Base-by-base conservation (phyloP, 129 eudicot genomes). In the Pittosporum tobira region DNA sequence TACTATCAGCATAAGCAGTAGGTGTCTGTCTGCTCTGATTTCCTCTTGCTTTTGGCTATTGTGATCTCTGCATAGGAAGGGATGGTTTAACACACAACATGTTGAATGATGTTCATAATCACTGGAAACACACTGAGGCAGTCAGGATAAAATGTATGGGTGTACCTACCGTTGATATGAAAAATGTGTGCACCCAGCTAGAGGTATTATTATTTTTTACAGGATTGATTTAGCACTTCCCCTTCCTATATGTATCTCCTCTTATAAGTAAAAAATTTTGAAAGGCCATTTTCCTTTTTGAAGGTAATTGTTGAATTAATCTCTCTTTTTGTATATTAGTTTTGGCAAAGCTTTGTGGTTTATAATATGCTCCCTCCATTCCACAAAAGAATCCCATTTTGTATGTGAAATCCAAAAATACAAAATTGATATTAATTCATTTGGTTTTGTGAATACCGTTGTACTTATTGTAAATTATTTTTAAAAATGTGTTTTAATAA, bases 91-190 rank as follows among this genome's bases (percentile, higher is more conserved):
- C 96, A 24, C 98, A 91, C 75, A 91, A 91, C 75, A 91, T 86
- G 90, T 50, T 91, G 83, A 82, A 78, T 75, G 90, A 79, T 79
- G 83, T 91, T 71, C 95, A 90, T 74, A 83, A 91, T 72, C 67
- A 78, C 70, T 91, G 98, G 98, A 86, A 91, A 67, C 81, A 78
- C 6, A 72, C 76, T 49, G 96, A 91, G 71, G 94, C 89, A 21
- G 90, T 86, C 55, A 83, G 96, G 77, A 86, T 91, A 15, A 91
- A 86, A 75, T 91, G 98, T 62, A 78, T 91, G 98, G 98, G 95
- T 26, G 90, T 91, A 25, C 95, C 98, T 15, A 91, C 98, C 34
- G 82, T 86, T 45, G 88, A 91, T 75, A 91, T 91, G 98, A 81
- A 83, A 69, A 91, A 91, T 51, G 73, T 91, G 21, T 91, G 94